Evolutionary conservation across 306 rosid genomes (phyloP).

Genomic region (Cercis canadensis): DNA sequence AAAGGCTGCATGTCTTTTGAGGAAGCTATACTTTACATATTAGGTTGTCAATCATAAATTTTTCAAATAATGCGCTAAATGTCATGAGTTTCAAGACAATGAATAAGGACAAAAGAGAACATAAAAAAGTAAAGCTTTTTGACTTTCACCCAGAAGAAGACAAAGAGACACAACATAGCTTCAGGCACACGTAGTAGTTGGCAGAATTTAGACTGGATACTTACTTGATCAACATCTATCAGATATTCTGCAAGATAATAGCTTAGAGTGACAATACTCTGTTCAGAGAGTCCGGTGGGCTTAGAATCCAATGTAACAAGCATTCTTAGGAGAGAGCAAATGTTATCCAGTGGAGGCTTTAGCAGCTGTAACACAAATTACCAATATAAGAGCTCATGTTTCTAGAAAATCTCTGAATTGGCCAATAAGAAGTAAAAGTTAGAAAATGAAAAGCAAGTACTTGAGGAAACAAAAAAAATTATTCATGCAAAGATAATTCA

Average conservation of each 20-base stretch:
- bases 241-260: constrained; percentile 62
- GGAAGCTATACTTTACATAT: background rate
- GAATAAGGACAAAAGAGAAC: background rate
- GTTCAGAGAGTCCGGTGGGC: constrained; percentile 61
- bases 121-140: background rate
- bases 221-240: constrained; percentile 63
- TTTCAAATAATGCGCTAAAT: constrained; percentile 19
- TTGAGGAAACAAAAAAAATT: background rate
- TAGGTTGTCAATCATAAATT: constrained; percentile 9
- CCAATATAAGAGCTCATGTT: constrained; percentile 29
- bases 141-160: constrained; percentile 1
- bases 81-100: background rate
- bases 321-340: constrained; percentile 73
- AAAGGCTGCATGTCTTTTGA: constrained; percentile 1
- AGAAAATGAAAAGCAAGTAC: constrained; percentile 8
- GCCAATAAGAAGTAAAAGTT: constrained; percentile 8
- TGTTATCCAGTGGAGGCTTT: constrained; percentile 68
- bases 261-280: constrained; percentile 56
- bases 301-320: constrained; percentile 61
- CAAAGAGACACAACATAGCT: constrained; percentile 1
- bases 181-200: background rate
- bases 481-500: constrained; percentile 1
- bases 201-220: constrained; percentile 31
- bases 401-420: constrained; percentile 13
- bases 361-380: constrained; percentile 46